Percentiles rank a stretch among this genome's conserved stretches.
Conservation (phyloP, 2,329 filamentous ascomycete genomes). For the Penicillium hordei region DNA sequence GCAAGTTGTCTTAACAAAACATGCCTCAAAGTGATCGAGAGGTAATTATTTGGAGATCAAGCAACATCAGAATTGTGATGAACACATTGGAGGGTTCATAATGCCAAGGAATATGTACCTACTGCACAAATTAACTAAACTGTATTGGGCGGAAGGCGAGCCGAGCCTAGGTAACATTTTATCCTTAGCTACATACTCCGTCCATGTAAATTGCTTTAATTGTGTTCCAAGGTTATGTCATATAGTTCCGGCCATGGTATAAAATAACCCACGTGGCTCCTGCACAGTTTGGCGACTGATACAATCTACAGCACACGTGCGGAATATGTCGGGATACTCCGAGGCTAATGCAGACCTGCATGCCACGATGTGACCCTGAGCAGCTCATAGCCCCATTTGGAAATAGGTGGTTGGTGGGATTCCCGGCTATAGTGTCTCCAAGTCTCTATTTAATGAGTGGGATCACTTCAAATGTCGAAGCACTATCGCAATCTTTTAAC, state of each 20-base stretch:
- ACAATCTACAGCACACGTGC: background rate
- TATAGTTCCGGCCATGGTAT: background rate
- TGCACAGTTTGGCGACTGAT: background rate
- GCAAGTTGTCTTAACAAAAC: background rate
- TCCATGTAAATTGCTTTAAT: background rate
- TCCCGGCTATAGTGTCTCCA: background rate
- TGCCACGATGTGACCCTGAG: slow-evolving; percentile 17
- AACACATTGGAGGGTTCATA: background rate
- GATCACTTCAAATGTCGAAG: background rate
- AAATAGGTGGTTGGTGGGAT: background rate
- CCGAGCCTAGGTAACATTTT: too few relatives aligned
- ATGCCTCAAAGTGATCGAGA: background rate
- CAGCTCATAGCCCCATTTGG: slow-evolving; percentile 14
- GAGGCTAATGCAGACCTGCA: slow-evolving; percentile 5
- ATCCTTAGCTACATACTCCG: too few relatives aligned
- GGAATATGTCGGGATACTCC: background rate
- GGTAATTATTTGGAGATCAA: background rate
- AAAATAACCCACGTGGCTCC: too few relatives aligned
- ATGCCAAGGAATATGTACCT: background rate
- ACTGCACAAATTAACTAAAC: background rate
- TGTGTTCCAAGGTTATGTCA: background rate
- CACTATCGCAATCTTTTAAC: background rate
- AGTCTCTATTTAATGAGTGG: background rate
- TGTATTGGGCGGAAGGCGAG: background rate
- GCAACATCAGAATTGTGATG: background rate